Conservation (phyloP, 129 eudicot species). For the Saussurea involucrata region DNA sequence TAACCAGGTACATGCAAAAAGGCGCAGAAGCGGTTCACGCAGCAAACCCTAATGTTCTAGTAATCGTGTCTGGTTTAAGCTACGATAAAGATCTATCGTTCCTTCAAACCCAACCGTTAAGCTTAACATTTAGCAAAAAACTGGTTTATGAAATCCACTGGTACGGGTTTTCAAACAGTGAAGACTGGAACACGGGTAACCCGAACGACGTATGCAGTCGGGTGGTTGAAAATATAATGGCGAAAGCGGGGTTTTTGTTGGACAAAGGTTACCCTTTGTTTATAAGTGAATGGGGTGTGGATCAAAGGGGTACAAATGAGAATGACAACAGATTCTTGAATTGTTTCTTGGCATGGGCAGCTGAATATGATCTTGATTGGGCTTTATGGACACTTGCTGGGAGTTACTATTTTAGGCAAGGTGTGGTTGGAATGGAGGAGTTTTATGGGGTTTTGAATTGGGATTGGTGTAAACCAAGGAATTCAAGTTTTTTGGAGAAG, state of each 20-base stretch:
- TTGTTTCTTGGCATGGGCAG: constrained; percentile 79
- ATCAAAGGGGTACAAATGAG: constrained; percentile 66
- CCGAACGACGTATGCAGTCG: constrained; percentile 72
- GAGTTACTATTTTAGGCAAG: constrained; percentile 79
- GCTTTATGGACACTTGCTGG: constrained; percentile 87
- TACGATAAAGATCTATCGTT: constrained; percentile 68
- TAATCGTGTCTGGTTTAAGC: constrained; percentile 66
- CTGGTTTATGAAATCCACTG: constrained; percentile 81
- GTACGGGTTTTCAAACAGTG: constrained; percentile 68
- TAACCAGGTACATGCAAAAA: constrained; percentile 74
- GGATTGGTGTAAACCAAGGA: constrained; percentile 73
- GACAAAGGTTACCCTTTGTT: constrained; percentile 87
- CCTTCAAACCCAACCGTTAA: constrained; percentile 33
- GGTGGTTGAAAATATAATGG: constrained; percentile 37
- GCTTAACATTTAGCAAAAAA: constrained; percentile 50
- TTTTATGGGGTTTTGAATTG: constrained; percentile 55
- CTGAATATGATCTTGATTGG: constrained; percentile 81
- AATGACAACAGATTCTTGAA: constrained; percentile 76
- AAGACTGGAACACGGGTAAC: constrained; percentile 60
- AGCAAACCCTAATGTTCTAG: constrained; percentile 67
- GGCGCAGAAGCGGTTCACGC: constrained; percentile 87
- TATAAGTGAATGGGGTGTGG: constrained; percentile 85
- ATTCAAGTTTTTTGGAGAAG: constrained; percentile 61
- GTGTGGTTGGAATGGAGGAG: constrained; percentile 71
- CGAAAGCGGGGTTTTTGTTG: constrained; percentile 55